Evolutionary conservation across 2,329 filamentous ascomycete genomes (phyloP), one percentile per base, ranked within the genome.

Genomic region (Fusarium penzigii): DNA sequence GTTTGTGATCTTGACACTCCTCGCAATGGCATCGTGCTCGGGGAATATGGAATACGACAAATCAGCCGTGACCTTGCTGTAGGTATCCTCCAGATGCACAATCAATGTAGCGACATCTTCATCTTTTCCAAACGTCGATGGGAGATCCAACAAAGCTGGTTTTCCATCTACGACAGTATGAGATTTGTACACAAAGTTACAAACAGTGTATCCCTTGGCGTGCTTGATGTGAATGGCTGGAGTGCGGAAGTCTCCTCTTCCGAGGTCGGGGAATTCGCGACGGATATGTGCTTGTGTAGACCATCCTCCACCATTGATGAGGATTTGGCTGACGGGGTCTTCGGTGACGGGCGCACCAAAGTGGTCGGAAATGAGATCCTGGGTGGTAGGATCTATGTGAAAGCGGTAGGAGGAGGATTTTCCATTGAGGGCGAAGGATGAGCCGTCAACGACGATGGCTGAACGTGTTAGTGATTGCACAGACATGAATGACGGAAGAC

Each of bases 31-130:
- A 60, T 87, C 82, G 57, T 83, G 78, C 43, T 75, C 70, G 0
- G 84, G 83, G 52, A 87, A 88, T 42, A 87, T 74, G 0, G 84
- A 87, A 63, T 88, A 88, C 0, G 75, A 79, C 48, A 88, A 63
- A 29, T 83, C 82, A 0, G 82, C 84, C 0, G 75, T 78, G 5
- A 87, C 74, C 14, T 78, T 73, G 39, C 80, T 84, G 58, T 81
- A 77, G 39, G 80, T 80, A 63, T 88, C 85, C 56, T 79, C 79
- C 43, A 87, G 61, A 47, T 78, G 77, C 0, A 88, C 73, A 10
- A 81, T 71, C 11, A 88, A 67, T 0, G 84, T 87, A 6, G 80
- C 77, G 1, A 85, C 84, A 47, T 86, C 78, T 1, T 72, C 68
- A 1, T 77, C 80, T 2, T 64, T 63, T 9, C 84, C 84, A 59